Evolutionary conservation across 208 protist species (phyloP).

Genomic region (Crithidia mellificae): DNA sequence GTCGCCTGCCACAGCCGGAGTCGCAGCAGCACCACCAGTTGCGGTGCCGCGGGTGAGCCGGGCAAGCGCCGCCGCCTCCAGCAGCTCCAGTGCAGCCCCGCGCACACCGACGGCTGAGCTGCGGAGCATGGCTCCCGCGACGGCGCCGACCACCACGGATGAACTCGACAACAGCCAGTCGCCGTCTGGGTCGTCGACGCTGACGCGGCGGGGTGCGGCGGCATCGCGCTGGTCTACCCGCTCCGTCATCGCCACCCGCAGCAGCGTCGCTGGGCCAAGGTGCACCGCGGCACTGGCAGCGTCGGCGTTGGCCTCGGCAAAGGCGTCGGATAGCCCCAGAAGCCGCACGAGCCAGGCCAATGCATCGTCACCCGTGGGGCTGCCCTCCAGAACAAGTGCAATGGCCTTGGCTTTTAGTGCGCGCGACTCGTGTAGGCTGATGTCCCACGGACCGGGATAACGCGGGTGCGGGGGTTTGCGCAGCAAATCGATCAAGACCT

Average conservation of each 20-base stretch:
- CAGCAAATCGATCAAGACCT: constrained; percentile 54
- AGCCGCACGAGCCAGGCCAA: constrained; percentile 36
- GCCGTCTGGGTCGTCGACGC: constrained; percentile 10
- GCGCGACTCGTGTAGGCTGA: constrained; percentile 24
- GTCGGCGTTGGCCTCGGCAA: neutral
- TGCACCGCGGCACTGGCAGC: neutral
- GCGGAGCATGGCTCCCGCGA: constrained; percentile 46
- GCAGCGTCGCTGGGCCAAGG: neutral
- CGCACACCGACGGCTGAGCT: constrained; percentile 16
- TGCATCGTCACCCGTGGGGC: constrained; percentile 22
- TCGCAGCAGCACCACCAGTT: neutral
- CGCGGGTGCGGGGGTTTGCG: constrained; percentile 61
- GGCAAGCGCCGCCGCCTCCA: constrained; percentile 43
- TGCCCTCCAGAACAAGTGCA: constrained; percentile 30
- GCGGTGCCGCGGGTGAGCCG: constrained; percentile 26
- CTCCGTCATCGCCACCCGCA: constrained; percentile 9
- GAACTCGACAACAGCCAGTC: constrained; percentile 37
- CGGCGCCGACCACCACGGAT: constrained; percentile 29
- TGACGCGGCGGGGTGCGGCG: neutral
- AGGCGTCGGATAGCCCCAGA: constrained; percentile 19
- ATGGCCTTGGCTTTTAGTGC: constrained; percentile 31
- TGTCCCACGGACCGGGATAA: constrained; percentile 47
- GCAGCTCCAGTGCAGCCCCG: constrained; percentile 35
- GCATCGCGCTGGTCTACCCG: constrained; percentile 13
- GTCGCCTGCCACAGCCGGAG: no score